These are phyloP conservation scores for Ormosia semicastrata DNA, from an alignment of 306 rosid genomes.

Conservation along the genomic window DNA sequence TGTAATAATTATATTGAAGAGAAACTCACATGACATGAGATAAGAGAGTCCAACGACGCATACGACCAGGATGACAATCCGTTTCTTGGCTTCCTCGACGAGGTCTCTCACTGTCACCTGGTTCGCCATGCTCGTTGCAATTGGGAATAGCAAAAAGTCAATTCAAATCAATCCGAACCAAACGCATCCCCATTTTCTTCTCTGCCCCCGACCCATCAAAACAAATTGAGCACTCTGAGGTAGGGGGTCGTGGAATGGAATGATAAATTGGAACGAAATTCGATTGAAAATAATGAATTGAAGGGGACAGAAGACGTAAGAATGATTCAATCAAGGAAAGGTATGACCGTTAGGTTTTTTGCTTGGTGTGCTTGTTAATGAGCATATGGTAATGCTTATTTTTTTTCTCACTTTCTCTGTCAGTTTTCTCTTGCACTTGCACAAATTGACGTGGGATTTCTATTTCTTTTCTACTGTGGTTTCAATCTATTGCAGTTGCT, in stretches of 20 bases:
- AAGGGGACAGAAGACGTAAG: no score
- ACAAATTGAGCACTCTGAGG: neutral
- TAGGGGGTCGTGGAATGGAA: neutral
- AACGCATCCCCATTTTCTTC: no score
- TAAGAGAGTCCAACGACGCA: slow-evolving; percentile 90
- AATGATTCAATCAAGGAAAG: no score
- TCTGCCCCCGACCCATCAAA: neutral
- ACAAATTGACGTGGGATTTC: no score
- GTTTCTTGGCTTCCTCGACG: slow-evolving; percentile 92
- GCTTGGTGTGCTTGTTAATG: no score
- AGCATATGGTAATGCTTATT: no score
- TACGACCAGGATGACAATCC: slow-evolving; percentile 71
- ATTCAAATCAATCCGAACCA: neutral
- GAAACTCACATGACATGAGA: slow-evolving; percentile 85
- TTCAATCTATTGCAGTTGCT: no score
- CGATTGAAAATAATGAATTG: neutral
- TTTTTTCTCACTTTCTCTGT: no score
- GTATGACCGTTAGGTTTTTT: no score
- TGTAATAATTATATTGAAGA: neutral
- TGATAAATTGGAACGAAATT: neutral
- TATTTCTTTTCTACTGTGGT: no score
- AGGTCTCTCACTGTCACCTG: slow-evolving; percentile 81
- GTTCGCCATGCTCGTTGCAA: slow-evolving; percentile 26
- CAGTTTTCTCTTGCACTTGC: no score
- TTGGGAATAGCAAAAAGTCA: neutral